These are phyloP conservation scores for Bremia lactucae DNA, from an alignment of 352 stramenopile species.

Conservation along the genomic window DNA sequence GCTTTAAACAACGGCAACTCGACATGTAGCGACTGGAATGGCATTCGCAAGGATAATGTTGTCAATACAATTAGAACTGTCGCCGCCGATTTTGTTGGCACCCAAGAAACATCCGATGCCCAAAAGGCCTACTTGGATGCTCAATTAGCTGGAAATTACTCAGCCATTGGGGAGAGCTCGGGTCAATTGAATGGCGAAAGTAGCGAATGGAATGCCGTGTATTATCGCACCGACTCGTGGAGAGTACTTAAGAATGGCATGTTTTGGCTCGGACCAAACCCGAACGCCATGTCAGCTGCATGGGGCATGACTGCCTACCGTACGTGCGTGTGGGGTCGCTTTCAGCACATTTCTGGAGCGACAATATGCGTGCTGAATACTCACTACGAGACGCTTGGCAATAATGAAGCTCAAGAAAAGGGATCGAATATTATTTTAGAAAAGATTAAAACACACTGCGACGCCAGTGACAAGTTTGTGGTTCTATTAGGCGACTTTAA, in stretches of 20 bases:
- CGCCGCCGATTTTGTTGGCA: slow-evolving; percentile 61
- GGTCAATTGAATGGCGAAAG: slow-evolving; percentile 53
- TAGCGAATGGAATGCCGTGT: slow-evolving; percentile 49
- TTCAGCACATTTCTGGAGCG: slow-evolving; percentile 52
- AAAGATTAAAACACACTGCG: slow-evolving; percentile 36
- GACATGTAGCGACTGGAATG: slow-evolving; percentile 52
- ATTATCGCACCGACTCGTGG: slow-evolving; percentile 54
- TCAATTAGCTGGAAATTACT: slow-evolving; percentile 40
- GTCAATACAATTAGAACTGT: slow-evolving; percentile 41
- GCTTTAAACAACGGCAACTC: slow-evolving; percentile 28
- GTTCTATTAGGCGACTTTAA: slow-evolving; percentile 70
- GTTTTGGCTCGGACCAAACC: slow-evolving; percentile 60
- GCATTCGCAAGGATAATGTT: slow-evolving; percentile 54
- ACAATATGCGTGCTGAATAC: slow-evolving; percentile 73
- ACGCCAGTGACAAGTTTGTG: slow-evolving; percentile 43
- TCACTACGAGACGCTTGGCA: slow-evolving; percentile 74
- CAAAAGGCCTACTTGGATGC: slow-evolving; percentile 55
- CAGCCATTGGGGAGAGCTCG: slow-evolving; percentile 43
- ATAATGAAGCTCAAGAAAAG: slow-evolving; percentile 57
- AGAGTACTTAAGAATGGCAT: slow-evolving; percentile 42
- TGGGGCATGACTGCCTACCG: slow-evolving; percentile 73
- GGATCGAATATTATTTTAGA: slow-evolving; percentile 56
- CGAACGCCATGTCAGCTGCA: slow-evolving; percentile 31
- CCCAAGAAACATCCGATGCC: slow-evolving; percentile 68
- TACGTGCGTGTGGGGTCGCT: slow-evolving; percentile 57